phyloP scores from a whole-genome alignment of 768 basidiomycete genomes.

The Antrodiella citrinella region DNA sequence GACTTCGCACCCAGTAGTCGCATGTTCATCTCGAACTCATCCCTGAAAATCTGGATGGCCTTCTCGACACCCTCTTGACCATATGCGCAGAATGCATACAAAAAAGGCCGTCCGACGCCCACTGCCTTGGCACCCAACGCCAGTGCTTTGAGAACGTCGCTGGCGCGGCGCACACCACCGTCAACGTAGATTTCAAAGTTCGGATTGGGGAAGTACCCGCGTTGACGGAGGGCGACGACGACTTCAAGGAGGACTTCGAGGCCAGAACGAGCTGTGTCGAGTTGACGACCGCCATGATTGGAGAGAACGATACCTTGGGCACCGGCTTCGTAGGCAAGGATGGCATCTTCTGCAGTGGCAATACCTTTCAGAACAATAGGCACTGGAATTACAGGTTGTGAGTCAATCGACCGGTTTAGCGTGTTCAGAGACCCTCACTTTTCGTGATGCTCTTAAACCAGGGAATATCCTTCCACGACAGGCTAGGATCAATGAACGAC shows the following conservation, averaged over 20 bases:
- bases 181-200: slow-evolving; percentile 85
- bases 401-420: neutral
- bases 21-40: slow-evolving; percentile 98
- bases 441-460: slow-evolving; percentile 57
- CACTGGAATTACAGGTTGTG: slow-evolving; percentile 40
- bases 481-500: slow-evolving; percentile 91
- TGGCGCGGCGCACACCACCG: slow-evolving; percentile 90
- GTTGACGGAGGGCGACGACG: slow-evolving; percentile 56
- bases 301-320: slow-evolving; percentile 76
- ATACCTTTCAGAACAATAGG: slow-evolving; percentile 89
- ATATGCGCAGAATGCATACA: slow-evolving; percentile 86
- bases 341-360: slow-evolving; percentile 74
- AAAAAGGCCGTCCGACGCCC: slow-evolving; percentile 78
- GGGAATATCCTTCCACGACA: slow-evolving; percentile 78
- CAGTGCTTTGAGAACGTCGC: slow-evolving; percentile 82
- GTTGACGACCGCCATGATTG: slow-evolving; percentile 59
- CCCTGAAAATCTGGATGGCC: slow-evolving; percentile 77
- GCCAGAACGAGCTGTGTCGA: slow-evolving; percentile 39
- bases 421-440: slow-evolving; percentile 23
- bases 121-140: slow-evolving; percentile 89
- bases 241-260: slow-evolving; percentile 53
- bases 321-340: slow-evolving; percentile 73
- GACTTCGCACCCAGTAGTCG: slow-evolving; percentile 81
- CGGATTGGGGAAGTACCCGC: slow-evolving; percentile 70
- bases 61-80: slow-evolving; percentile 82